Evolutionary conservation across 495 filamentous ascomycete genomes (phyloP).

Genomic region (Physcia stellaris): DNA sequence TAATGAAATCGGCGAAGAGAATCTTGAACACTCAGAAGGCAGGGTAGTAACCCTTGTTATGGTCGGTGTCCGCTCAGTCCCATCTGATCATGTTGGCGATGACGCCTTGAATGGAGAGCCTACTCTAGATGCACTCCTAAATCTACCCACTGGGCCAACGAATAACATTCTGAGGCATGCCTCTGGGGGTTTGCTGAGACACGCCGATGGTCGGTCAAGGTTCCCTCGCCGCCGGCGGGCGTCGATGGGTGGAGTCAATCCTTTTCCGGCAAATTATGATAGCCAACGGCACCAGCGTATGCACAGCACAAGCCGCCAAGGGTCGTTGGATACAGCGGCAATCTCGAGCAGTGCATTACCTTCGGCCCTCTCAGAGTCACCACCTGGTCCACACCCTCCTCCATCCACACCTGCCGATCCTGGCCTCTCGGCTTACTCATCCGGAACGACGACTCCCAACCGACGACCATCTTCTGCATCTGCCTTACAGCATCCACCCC

Average conservation of each 20-base stretch:
- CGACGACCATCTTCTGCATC: conserved; percentile 41
- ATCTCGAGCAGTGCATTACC: conserved; percentile 20
- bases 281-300: conserved; percentile 34
- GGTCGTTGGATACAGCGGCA: conserved; percentile 3
- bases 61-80: conserved; percentile 59
- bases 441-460: conserved; percentile 40
- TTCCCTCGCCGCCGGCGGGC: conserved; percentile 37
- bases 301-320: conserved; percentile 12
- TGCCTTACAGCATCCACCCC: conserved; percentile 15
- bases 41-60: conserved; percentile 56
- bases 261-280: conserved; percentile 30
- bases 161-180: conserved; percentile 34
- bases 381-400: conserved; percentile 49
- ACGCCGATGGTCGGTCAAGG: conserved; percentile 32
- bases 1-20: conserved; percentile 22
- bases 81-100: conserved; percentile 34
- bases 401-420: conserved; percentile 57
- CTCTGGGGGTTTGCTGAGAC: conserved; percentile 22
- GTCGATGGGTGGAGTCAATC: conserved; percentile 31
- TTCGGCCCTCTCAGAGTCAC: conserved; percentile 37
- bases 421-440: conserved; percentile 42
- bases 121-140: conserved; percentile 34
- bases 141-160: conserved; percentile 44
- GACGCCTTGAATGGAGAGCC: conserved; percentile 28
- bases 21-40: conserved; percentile 37